phyloP scores from a whole-genome alignment of 116 monocot species.

The Posidonia oceanica region DNA sequence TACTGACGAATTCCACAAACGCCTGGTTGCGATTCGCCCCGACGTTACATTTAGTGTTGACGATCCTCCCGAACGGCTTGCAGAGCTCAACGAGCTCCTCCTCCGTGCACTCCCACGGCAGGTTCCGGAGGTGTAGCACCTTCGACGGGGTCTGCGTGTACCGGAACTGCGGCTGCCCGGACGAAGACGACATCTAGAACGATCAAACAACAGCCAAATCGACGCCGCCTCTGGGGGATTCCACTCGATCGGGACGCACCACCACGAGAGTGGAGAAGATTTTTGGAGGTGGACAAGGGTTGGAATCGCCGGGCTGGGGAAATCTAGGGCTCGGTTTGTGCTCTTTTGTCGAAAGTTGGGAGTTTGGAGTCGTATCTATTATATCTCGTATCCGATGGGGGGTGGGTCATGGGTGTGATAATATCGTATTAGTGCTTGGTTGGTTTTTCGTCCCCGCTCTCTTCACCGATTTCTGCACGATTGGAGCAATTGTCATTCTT shows the following conservation, averaged over 20 bases:
- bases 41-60: slow-evolving; percentile 89
- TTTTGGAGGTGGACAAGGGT: too few relatives aligned
- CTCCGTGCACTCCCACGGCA: slow-evolving; percentile 90
- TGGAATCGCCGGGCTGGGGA: too few relatives aligned
- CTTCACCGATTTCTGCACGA: too few relatives aligned
- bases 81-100: slow-evolving; percentile 92
- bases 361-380: too few relatives aligned
- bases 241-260: too few relatives aligned
- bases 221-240: too few relatives aligned
- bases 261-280: too few relatives aligned
- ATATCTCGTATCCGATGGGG: background rate
- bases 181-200: slow-evolving; percentile 27
- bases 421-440: too few relatives aligned
- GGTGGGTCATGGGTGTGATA: background rate
- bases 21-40: slow-evolving; percentile 96
- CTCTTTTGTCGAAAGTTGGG: too few relatives aligned
- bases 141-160: slow-evolving; percentile 95
- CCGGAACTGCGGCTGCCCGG: slow-evolving; percentile 69
- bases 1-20: slow-evolving; percentile 77
- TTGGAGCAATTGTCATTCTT: background rate
- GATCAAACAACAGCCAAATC: too few relatives aligned
- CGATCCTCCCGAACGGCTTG: slow-evolving; percentile 86
- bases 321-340: too few relatives aligned
- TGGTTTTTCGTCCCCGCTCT: too few relatives aligned
- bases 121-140: slow-evolving; percentile 84